Percentiles rank a stretch among this genome's conserved stretches.
phyloP scores from a whole-genome alignment of 164 flowering plant genomes.

The Stephania cephalantha region DNA sequence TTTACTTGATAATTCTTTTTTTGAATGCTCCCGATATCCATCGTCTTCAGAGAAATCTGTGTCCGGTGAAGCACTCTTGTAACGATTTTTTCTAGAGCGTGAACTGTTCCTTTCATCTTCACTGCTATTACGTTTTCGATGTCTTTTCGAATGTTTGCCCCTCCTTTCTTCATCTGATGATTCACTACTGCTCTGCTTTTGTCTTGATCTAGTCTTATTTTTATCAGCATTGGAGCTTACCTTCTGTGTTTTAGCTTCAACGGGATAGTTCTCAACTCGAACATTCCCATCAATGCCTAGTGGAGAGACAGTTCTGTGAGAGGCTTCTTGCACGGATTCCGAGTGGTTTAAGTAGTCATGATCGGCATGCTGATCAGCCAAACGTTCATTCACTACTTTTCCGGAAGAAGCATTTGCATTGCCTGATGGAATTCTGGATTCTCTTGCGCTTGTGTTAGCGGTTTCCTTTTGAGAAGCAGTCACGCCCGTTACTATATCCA shows the following conservation, averaged over 20 bases:
- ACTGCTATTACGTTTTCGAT: conserved; percentile 16
- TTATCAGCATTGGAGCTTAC: conserved; percentile 22
- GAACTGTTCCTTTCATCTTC: conserved; percentile 21
- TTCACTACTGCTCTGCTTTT: conserved; percentile 4
- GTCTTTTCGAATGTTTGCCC: conserved; percentile 17
- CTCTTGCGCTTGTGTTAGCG: conserved; percentile 4
- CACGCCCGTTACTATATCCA: conserved; percentile 24
- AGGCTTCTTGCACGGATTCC: conserved; percentile 10
- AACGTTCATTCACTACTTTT: background rate
- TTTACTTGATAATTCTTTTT: conserved; percentile 36
- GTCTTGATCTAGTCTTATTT: background rate
- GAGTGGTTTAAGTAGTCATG: background rate
- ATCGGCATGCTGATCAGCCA: conserved; percentile 6
- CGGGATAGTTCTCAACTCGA: conserved; percentile 11
- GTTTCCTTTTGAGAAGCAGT: conserved; percentile 26
- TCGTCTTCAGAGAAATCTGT: conserved; percentile 40
- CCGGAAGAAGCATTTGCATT: conserved; percentile 12
- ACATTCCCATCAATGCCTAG: conserved; percentile 6
- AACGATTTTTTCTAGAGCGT: conserved; percentile 25
- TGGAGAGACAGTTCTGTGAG: conserved; percentile 12
- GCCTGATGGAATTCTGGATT: conserved; percentile 13
- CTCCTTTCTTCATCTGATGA: conserved; percentile 20
- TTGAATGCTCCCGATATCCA: conserved; percentile 30
- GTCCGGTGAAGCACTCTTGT: conserved; percentile 30
- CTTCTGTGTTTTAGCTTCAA: conserved; percentile 13